Evolutionary conservation across 2,329 filamentous ascomycete species (phyloP).

Genomic region (Colletotrichum salicis): DNA sequence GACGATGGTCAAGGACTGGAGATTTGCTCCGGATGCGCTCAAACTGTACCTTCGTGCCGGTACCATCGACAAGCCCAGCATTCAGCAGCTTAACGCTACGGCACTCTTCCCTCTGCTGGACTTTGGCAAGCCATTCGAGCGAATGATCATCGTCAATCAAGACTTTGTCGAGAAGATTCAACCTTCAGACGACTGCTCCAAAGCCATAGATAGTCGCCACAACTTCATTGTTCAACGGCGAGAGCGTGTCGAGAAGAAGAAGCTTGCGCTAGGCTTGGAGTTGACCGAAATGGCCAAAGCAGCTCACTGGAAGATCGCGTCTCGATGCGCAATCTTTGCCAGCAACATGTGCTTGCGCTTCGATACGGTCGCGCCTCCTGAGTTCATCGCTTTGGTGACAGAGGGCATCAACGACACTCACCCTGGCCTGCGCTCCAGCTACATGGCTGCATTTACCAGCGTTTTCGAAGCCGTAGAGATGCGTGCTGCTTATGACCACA

Average conservation of each 20-base stretch:
- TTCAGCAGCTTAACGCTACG: constrained; percentile 86
- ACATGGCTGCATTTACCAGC: constrained; percentile 79
- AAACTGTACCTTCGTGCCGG: constrained; percentile 90
- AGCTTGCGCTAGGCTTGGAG: constrained; percentile 82
- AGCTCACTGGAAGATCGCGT: constrained; percentile 97
- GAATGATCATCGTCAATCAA: constrained; percentile 84
- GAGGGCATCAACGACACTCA: constrained; percentile 89
- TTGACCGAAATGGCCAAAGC: constrained; percentile 79
- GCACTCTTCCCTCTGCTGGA: constrained; percentile 89
- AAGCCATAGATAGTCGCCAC: constrained; percentile 73
- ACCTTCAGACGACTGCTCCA: constrained; percentile 71
- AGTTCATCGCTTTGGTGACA: constrained; percentile 85
- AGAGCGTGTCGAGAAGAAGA: constrained; percentile 82
- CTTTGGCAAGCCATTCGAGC: constrained; percentile 88
- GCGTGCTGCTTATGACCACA: constrained; percentile 85
- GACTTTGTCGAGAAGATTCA: constrained; percentile 77
- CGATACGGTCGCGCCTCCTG: constrained; percentile 82
- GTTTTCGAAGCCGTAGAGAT: constrained; percentile 89
- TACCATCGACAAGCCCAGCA: constrained; percentile 90
- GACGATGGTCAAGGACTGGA: constrained; percentile 91
- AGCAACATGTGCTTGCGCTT: constrained; percentile 93
- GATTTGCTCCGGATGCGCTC: constrained; percentile 90
- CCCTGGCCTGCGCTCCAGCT: constrained; percentile 83
- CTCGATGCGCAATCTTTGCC: constrained; percentile 88
- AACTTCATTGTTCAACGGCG: constrained; percentile 81